These are phyloP conservation scores for Berberis thunbergii DNA, from an alignment of 164 flowering plant species.

Conservation along the genomic window DNA sequence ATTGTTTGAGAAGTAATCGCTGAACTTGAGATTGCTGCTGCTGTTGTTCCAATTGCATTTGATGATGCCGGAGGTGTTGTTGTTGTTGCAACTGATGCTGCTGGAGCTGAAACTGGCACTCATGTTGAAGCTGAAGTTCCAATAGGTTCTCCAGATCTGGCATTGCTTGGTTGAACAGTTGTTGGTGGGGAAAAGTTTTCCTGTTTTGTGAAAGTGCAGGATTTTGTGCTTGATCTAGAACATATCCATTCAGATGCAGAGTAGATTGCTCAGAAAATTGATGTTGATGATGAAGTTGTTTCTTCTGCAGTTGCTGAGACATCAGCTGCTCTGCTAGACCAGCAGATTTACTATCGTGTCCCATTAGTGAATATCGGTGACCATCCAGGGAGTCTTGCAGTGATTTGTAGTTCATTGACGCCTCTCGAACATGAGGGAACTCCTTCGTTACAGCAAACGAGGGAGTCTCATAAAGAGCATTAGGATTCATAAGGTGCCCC, in stretches of 20 bases:
- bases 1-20: conserved; percentile 52
- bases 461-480: conserved; percentile 9
- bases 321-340: conserved; percentile 45
- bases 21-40: conserved; percentile 42
- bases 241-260: conserved; percentile 29
- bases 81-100: conserved; percentile 31
- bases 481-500: conserved; percentile 17
- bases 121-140: conserved; percentile 44
- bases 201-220: conserved; percentile 16
- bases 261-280: conserved; percentile 20
- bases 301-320: conserved; percentile 45
- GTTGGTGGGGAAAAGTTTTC: conserved; percentile 34
- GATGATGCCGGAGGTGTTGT: conserved; percentile 20
- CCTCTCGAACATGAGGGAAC: conserved; percentile 27
- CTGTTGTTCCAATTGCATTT: conserved; percentile 27
- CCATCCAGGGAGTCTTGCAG: conserved; percentile 35
- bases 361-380: conserved; percentile 28
- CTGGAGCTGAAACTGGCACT: conserved; percentile 32
- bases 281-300: conserved; percentile 45
- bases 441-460: conserved; percentile 30
- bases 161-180: conserved; percentile 26
- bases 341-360: conserved; percentile 33
- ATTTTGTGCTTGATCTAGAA: conserved; percentile 14
- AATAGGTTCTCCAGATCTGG: conserved; percentile 47
- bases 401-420: conserved; percentile 25